Evolutionary conservation across 441 rosid species (phyloP).

Genomic region (Cnidoscolus chayamansa): DNA sequence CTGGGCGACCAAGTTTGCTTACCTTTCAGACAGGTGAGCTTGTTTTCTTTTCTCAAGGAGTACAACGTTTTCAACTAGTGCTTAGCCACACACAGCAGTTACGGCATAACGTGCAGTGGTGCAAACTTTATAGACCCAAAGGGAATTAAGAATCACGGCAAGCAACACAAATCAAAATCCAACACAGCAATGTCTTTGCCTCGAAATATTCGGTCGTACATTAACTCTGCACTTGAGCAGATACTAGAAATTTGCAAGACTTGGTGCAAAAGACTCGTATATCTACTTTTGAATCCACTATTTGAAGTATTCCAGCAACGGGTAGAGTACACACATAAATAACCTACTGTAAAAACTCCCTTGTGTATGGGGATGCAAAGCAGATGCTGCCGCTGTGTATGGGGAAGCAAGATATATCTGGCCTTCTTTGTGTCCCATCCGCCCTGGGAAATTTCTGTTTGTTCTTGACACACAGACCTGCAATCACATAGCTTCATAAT

Average conservation of each 20-base stretch:
- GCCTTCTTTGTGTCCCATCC: constrained; percentile 99
- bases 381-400: constrained; percentile 93
- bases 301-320: background rate
- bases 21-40: too few relatives aligned
- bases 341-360: constrained; percentile 75
- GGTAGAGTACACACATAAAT: background rate
- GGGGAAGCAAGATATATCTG: constrained; percentile 95
- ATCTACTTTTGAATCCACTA: background rate
- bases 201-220: background rate
- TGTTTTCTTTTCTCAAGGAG: too few relatives aligned
- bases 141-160: background rate
- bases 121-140: background rate
- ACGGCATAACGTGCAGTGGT: background rate
- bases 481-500: constrained; percentile 9
- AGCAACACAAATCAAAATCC: background rate
- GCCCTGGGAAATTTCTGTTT: constrained; percentile 93
- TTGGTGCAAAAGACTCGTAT: background rate
- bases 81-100: too few relatives aligned
- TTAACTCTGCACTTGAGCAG: background rate
- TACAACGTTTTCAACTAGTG: too few relatives aligned
- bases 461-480: constrained; percentile 95
- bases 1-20: too few relatives aligned
- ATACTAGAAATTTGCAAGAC: background rate
- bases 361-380: constrained; percentile 81
- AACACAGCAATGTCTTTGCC: background rate